phyloP scores from a whole-genome alignment of 169 alveolate genomes.

The Eimeria zaria region DNA sequence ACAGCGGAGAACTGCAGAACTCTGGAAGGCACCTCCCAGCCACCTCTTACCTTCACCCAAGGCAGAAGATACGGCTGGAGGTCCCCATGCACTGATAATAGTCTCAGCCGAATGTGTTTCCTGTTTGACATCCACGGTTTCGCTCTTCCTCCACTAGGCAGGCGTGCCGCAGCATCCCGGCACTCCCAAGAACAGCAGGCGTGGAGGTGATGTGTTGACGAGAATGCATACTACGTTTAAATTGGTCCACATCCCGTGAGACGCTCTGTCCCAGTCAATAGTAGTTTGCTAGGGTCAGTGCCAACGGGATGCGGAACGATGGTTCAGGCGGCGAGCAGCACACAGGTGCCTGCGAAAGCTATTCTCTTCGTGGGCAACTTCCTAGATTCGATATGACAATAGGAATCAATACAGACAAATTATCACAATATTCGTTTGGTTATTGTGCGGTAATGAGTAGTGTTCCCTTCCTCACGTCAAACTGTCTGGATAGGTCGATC shows the following conservation, averaged over 20 bases:
- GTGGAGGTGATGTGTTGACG: neutral
- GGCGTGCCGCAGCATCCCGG: neutral
- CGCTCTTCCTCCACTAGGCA: neutral
- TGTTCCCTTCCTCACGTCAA: neutral
- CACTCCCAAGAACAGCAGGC: neutral
- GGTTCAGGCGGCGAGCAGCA: neutral
- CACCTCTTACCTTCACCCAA: too few relatives aligned
- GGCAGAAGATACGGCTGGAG: neutral
- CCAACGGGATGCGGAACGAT: neutral
- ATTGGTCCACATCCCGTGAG: neutral
- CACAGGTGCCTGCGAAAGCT: neutral
- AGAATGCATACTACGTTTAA: neutral
- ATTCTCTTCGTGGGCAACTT: neutral
- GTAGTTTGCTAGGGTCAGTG: neutral
- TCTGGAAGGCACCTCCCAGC: too few relatives aligned
- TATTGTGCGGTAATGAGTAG: neutral
- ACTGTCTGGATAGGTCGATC: neutral
- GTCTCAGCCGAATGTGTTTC: neutral
- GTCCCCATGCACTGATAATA: neutral
- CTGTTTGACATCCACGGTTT: neutral
- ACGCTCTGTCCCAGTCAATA: neutral
- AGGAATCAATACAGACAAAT: neutral
- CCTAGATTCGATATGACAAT: neutral
- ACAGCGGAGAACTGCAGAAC: too few relatives aligned
- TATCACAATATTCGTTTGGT: neutral